A percentile compares a stretch with the other conserved stretches of the same genome.
Conservation (phyloP, 768 basidiomycete species). For the Leucogyrophana mollusca region DNA sequence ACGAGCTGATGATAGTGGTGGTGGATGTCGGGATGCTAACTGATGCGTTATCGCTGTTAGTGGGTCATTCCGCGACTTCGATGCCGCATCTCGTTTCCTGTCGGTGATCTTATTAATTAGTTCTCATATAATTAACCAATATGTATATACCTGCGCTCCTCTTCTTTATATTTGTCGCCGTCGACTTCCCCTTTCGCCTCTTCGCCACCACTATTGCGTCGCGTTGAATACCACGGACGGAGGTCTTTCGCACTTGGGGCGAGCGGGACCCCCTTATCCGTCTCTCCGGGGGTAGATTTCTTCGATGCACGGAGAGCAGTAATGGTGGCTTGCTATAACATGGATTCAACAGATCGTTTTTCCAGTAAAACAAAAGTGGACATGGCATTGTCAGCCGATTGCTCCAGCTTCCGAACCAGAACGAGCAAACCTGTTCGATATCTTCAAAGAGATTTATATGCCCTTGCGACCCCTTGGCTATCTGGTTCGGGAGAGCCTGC, state of each 20-base stretch:
- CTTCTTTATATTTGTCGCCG: slow-evolving; percentile 10
- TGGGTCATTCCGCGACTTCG: slow-evolving; percentile 68
- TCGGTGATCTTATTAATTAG: too few species aligned
- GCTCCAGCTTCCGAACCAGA: too few species aligned
- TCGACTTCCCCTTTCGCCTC: slow-evolving; percentile 18
- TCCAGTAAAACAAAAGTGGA: neutral
- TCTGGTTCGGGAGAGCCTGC: slow-evolving; percentile 5
- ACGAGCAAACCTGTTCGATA: slow-evolving; percentile 64
- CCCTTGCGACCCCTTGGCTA: slow-evolving; percentile 40
- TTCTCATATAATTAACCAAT: too few species aligned
- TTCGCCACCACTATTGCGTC: slow-evolving; percentile 8
- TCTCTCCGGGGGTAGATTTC: slow-evolving; percentile 46
- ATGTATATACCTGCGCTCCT: slow-evolving; percentile 36
- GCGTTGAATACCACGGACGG: slow-evolving; percentile 71
- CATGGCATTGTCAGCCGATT: too few species aligned
- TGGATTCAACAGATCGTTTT: too few species aligned
- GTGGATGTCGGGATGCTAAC: slow-evolving; percentile 43
- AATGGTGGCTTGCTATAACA: slow-evolving; percentile 41
- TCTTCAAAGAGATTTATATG: slow-evolving; percentile 88
- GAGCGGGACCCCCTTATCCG: slow-evolving; percentile 70
- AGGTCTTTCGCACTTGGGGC: slow-evolving; percentile 77
- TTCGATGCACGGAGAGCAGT: slow-evolving; percentile 48
- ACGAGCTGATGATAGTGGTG: slow-evolving; percentile 15
- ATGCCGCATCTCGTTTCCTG: slow-evolving; percentile 62
- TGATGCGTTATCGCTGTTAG: slow-evolving; percentile 71